Percentiles rank a stretch among this genome's conserved stretches.
Evolutionary conservation across 371 early-diverging fungal species (phyloP).

Genomic region (Synchytrium microbalum): DNA sequence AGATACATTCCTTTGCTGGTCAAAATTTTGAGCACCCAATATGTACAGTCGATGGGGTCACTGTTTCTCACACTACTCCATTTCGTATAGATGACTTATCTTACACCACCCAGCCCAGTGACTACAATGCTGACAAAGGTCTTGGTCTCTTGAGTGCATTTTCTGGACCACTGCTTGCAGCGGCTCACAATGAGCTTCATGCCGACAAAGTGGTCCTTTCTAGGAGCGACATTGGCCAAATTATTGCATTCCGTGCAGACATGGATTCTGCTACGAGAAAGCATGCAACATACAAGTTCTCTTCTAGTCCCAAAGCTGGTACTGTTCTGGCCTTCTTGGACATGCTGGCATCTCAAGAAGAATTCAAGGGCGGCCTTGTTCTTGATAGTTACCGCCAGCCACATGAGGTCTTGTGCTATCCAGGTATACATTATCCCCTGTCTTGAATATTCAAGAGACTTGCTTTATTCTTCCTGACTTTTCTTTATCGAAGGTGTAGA

Average conservation of each 20-base stretch:
- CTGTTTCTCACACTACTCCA: conserved; percentile 2
- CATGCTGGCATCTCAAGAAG: conserved; percentile 16
- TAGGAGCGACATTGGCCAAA: conserved; percentile 22
- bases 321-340: conserved; percentile 28
- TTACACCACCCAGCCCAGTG: conserved; percentile 46
- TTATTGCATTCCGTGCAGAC: conserved; percentile 12
- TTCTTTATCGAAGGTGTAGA: neutral
- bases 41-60: no score
- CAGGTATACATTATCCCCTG: no score
- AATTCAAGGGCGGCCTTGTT: conserved; percentile 3
- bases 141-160: conserved; percentile 31
- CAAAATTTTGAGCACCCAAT: no score
- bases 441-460: neutral
- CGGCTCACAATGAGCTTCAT: conserved; percentile 18
- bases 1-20: no score
- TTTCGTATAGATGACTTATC: conserved; percentile 40
- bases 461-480: neutral
- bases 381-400: neutral
- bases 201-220: conserved; percentile 22
- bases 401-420: neutral
- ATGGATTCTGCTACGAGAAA: conserved; percentile 2
- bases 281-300: conserved; percentile 13
- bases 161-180: conserved; percentile 14
- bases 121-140: conserved; percentile 38
- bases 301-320: conserved; percentile 27